phyloP scores from a whole-genome alignment of 306 rosid species.

The Glycine soja region DNA sequence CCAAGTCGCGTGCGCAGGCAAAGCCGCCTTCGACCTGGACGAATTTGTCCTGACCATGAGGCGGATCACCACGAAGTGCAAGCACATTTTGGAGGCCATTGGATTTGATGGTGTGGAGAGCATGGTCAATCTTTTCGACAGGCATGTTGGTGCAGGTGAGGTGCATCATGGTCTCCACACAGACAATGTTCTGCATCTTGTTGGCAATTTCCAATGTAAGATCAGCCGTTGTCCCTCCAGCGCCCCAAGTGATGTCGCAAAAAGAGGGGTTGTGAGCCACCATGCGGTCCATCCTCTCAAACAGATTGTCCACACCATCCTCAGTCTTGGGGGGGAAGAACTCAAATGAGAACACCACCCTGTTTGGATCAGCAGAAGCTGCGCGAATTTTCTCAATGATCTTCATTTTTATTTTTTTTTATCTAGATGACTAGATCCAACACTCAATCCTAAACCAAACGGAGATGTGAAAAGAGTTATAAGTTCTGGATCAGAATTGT shows the following conservation, averaged over 20 bases:
- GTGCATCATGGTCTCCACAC: slow-evolving; percentile 98
- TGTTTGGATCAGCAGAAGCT: slow-evolving; percentile 53
- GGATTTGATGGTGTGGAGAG: slow-evolving; percentile 79
- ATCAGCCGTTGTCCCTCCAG: slow-evolving; percentile 96
- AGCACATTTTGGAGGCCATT: slow-evolving; percentile 95
- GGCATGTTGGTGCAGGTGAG: slow-evolving; percentile 99
- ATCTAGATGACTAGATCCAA: slow-evolving; percentile 25
- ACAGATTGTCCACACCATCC: slow-evolving; percentile 89
- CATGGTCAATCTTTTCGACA: slow-evolving; percentile 89
- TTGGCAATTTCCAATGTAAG: slow-evolving; percentile 87
- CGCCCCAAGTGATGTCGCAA: slow-evolving; percentile 99
- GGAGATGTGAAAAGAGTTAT: background rate
- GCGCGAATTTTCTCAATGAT: slow-evolving; percentile 79
- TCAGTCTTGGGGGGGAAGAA: slow-evolving; percentile 96
- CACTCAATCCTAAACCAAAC: background rate
- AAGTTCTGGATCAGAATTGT: too few relatives aligned
- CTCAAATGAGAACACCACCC: slow-evolving; percentile 89
- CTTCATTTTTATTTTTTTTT: slow-evolving; percentile 63
- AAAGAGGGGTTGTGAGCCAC: slow-evolving; percentile 89
- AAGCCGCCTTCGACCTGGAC: slow-evolving; percentile 91
- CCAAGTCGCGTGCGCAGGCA: slow-evolving; percentile 93
- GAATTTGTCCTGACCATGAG: slow-evolving; percentile 97
- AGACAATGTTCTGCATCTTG: slow-evolving; percentile 90
- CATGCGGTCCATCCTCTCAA: slow-evolving; percentile 98
- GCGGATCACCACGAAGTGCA: slow-evolving; percentile 97